Percentiles rank a stretch among this genome's conserved stretches.
Conservation (phyloP, 2,329 filamentous ascomycete genomes). For the Didymella sp. region DNA sequence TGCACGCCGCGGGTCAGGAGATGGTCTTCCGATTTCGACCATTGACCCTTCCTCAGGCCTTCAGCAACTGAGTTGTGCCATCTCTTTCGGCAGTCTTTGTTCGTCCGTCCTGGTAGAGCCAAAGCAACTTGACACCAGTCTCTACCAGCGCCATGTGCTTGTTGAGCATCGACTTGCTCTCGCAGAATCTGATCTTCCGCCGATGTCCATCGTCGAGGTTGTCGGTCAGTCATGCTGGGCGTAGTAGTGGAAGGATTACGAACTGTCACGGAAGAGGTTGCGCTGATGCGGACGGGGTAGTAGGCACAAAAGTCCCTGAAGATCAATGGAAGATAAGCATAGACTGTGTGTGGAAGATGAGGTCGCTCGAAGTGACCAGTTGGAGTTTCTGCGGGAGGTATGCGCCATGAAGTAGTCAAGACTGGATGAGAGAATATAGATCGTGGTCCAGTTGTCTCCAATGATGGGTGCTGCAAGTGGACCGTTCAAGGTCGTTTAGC, state of each 20-base stretch:
- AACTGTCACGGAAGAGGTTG: background rate
- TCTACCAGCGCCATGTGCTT: constrained; percentile 8
- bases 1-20: constrained; percentile 45
- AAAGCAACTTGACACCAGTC: constrained; percentile 48
- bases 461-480: constrained; percentile 4
- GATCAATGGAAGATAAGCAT: background rate
- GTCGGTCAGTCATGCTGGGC: constrained; percentile 1
- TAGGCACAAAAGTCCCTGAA: background rate
- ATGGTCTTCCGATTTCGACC: constrained; percentile 49
- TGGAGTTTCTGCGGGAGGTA: background rate
- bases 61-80: constrained; percentile 52
- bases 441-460: background rate
- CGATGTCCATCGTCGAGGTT: constrained; percentile 27
- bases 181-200: constrained; percentile 35
- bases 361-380: background rate
- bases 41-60: constrained; percentile 52
- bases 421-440: background rate
- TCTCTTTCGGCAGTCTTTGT: constrained; percentile 56
- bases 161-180: constrained; percentile 35
- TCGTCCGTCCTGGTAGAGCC: constrained; percentile 50
- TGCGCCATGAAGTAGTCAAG: background rate
- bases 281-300: background rate
- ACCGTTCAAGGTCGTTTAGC: background rate
- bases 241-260: background rate
- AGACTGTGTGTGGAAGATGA: background rate